Evolutionary conservation across 768 basidiomycete genomes (phyloP), one percentile per base, ranked within the genome.

Genomic region (Calvatia gigantea): DNA sequence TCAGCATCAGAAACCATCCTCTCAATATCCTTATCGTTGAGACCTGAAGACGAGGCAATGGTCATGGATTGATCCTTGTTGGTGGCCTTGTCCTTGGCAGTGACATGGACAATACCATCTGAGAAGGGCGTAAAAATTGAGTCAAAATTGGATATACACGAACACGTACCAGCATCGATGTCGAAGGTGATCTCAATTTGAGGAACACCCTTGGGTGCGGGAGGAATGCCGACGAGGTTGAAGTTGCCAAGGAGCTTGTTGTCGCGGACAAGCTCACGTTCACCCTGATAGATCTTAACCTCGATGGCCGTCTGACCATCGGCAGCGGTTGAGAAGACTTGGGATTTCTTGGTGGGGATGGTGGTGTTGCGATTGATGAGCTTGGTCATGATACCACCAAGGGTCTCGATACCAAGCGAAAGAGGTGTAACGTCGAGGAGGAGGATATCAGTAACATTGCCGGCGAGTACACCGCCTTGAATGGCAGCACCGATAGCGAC

Each of bases 271-370:
- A 98, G 85, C 70, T 98, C 97, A 77, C 97, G 95, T 79, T 99
- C 97, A 67, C 97, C 97, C 76, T 99, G 97, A 82, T 85, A 99
- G 64, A 99, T 94, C 85, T 98, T 98, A 72, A 99, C 96, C 72
- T 98, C 95, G 61, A 99, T 98, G 33, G 96, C 95, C n/a, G 91
- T 96, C 75, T 99, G 97, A 50, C 97, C 96, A 59, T 99, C 97
- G 35, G 96, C 96, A 37, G 97, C 96, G 14, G 97, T 99, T 3
- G 96, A 98, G 83, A 99, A 98, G 41, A 89, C 90, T 72, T 98
- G 96, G 0, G 93, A 94, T 83, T 99, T 99, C 83, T 99, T 99
- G 63, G 96, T 98, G 4, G 97, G 97, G 73, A 98, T 98, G 56
- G 97, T 98, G 9, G 97, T 99, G 79, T 99, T 99, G 57, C 97